phyloP scores from a whole-genome alignment of 2,329 filamentous ascomycete species.

The Ceratocystiopsis brevicomis region DNA sequence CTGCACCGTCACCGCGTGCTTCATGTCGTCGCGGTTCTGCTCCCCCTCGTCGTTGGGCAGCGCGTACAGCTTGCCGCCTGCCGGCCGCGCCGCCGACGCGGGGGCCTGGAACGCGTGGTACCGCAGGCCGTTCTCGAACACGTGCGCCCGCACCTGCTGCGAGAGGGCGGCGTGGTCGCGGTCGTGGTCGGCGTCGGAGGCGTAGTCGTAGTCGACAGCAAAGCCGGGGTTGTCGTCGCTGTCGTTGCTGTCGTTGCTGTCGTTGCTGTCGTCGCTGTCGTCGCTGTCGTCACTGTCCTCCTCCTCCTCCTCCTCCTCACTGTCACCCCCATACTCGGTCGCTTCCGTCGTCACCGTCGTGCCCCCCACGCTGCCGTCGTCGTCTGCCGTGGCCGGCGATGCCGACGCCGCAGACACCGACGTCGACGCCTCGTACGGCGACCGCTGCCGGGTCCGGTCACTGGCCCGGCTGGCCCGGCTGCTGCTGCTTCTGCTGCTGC shows the following conservation, averaged over 20 bases:
- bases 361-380: too few relatives aligned
- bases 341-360: too few relatives aligned
- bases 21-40: slow-evolving; percentile 23
- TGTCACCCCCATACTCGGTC: not conserved
- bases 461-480: too few relatives aligned
- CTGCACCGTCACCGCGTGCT: slow-evolving; percentile 19
- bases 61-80: slow-evolving; percentile 9
- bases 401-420: too few relatives aligned
- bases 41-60: slow-evolving; percentile 23
- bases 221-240: slow-evolving; percentile 12
- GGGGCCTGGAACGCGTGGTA: too few relatives aligned
- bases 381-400: too few relatives aligned
- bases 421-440: too few relatives aligned
- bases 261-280: too few relatives aligned
- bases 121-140: too few relatives aligned
- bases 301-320: slow-evolving; percentile 5
- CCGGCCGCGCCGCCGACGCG: not conserved
- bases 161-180: not conserved
- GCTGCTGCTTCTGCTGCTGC: too few relatives aligned
- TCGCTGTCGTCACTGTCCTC: slow-evolving; percentile 9
- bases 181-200: slow-evolving; percentile 9
- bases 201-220: slow-evolving; percentile 13
- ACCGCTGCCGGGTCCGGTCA: too few relatives aligned
- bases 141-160: not conserved
- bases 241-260: too few relatives aligned